A percentile compares a stretch with the other conserved stretches of the same genome.
Evolutionary conservation across 2,329 filamentous ascomycete species (phyloP).

Genomic region (Aspergillus terreus): DNA sequence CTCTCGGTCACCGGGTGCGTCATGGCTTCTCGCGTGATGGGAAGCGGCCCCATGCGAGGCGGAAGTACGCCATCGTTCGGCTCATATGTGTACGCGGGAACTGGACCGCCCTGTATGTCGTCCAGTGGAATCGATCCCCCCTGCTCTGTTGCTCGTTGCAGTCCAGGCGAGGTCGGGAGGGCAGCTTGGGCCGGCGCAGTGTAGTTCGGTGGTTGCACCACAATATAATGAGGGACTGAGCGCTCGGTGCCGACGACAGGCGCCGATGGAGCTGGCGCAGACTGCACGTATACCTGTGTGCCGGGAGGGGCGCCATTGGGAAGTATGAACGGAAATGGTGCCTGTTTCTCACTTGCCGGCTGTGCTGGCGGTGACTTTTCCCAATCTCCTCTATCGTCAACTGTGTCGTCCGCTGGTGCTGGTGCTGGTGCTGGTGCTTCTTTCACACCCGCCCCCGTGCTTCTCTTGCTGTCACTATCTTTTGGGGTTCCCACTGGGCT

Average conservation of each 20-base stretch:
- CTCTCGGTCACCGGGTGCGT: slow-evolving; percentile 19
- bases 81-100: slow-evolving; percentile 36
- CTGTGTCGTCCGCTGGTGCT: background rate
- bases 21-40: slow-evolving; percentile 21
- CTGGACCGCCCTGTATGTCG: slow-evolving; percentile 47
- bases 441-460: background rate
- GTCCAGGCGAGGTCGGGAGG: slow-evolving; percentile 59
- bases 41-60: slow-evolving; percentile 21
- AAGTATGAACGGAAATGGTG: slow-evolving; percentile 9
- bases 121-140: slow-evolving; percentile 59
- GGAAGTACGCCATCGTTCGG: slow-evolving; percentile 17
- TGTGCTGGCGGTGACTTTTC: slow-evolving; percentile 2
- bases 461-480: background rate
- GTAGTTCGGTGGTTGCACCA: slow-evolving; percentile 57
- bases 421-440: background rate
- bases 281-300: slow-evolving; percentile 5
- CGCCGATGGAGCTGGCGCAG: slow-evolving; percentile 40
- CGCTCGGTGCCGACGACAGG: slow-evolving; percentile 52
- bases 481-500: background rate
- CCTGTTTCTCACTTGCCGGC: slow-evolving; percentile 2
- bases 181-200: slow-evolving; percentile 51
- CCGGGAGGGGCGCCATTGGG: slow-evolving; percentile 5
- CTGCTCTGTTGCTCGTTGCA: slow-evolving; percentile 60
- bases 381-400: background rate
- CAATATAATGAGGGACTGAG: slow-evolving; percentile 46